Percentiles rank a stretch among this genome's conserved stretches.
Evolutionary conservation across 345 rosid genomes (phyloP).

Genomic region (Cardiospermum halicacabum): DNA sequence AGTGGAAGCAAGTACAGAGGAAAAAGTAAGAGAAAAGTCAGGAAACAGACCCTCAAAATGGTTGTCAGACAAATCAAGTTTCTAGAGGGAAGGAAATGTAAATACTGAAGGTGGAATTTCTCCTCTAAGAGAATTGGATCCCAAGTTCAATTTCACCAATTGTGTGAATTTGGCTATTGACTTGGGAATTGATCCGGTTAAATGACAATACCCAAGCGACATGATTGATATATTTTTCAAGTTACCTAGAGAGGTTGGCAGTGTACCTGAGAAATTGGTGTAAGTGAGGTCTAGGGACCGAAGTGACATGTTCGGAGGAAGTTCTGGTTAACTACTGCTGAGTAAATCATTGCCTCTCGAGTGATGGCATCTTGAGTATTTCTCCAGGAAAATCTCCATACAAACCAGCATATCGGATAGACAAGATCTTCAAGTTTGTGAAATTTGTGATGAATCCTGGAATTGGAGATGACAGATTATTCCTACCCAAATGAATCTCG

Average conservation of each 20-base stretch:
- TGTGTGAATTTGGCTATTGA: too few relatives aligned
- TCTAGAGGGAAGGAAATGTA: slow-evolving; percentile 15
- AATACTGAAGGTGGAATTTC: too few relatives aligned
- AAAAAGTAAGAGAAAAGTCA: background rate
- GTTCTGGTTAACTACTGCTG: slow-evolving; percentile 6
- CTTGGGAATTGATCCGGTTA: too few relatives aligned
- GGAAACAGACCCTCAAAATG: slow-evolving; percentile 19
- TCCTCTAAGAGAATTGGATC: too few relatives aligned
- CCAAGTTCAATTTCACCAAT: too few relatives aligned
- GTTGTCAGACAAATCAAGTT: slow-evolving; percentile 31
- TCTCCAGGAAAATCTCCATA: slow-evolving; percentile 26
- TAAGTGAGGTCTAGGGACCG: slow-evolving; percentile 14
- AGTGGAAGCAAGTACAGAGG: slow-evolving; percentile 14
- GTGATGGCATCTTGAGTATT: slow-evolving; percentile 18
- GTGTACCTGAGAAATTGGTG: slow-evolving; percentile 27
- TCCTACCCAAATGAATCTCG: slow-evolving; percentile 5
- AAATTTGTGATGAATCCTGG: slow-evolving; percentile 25
- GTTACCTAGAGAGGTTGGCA: slow-evolving; percentile 31
- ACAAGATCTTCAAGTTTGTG: slow-evolving; percentile 9
- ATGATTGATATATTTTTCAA: slow-evolving; percentile 17
- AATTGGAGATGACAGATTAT: slow-evolving; percentile 23
- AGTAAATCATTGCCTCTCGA: slow-evolving; percentile 24
- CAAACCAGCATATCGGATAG: slow-evolving; percentile 12
- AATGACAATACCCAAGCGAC: too few relatives aligned
- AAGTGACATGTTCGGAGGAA: slow-evolving; percentile 18